These are phyloP conservation scores for Porodaedalea pini DNA, from an alignment of 1,284 basidiomycete species.

Conservation along the genomic window DNA sequence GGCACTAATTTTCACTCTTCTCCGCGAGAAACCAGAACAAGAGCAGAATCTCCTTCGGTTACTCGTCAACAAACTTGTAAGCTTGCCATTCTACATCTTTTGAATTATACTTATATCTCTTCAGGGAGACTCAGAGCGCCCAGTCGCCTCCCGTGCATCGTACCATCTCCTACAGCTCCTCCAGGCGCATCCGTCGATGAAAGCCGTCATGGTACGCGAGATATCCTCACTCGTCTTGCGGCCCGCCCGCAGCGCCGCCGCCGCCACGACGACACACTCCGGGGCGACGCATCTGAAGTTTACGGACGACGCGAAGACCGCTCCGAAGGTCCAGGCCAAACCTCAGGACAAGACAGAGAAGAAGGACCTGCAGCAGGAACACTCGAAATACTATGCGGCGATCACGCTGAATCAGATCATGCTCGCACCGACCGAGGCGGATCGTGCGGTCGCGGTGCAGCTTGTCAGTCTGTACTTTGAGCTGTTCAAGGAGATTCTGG, in stretches of 20 bases:
- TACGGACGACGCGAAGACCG: constrained; percentile 32
- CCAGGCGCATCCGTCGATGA: constrained; percentile 93
- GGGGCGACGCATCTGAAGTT: constrained; percentile 39
- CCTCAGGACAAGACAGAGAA: constrained; percentile 25
- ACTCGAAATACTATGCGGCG: constrained; percentile 86
- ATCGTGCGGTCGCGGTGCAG: constrained; percentile 76
- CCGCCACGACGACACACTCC: constrained; percentile 32
- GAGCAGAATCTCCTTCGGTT: constrained; percentile 93
- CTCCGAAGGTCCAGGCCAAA: constrained; percentile 24
- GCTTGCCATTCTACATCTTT: constrained; percentile 26
- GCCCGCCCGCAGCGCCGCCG: constrained; percentile 40
- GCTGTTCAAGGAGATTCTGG: constrained; percentile 87
- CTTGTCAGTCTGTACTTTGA: constrained; percentile 94
- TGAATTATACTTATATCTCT: neutral
- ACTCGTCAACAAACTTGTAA: constrained; percentile 90
- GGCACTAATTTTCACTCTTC: constrained; percentile 71
- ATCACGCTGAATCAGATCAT: constrained; percentile 96
- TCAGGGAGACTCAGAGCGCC: constrained; percentile 86
- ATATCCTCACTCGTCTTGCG: constrained; percentile 78
- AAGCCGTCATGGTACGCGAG: constrained; percentile 85
- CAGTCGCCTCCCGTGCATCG: constrained; percentile 87
- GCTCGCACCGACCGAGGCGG: constrained; percentile 59
- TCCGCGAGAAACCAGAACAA: constrained; percentile 92
- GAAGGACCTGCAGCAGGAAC: constrained; percentile 40
- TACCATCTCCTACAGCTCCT: constrained; percentile 88